Evolutionary conservation across 2,329 filamentous ascomycete genomes (phyloP), one percentile per base, ranked within the genome.

Genomic region (Drechslerella dactyloides): DNA sequence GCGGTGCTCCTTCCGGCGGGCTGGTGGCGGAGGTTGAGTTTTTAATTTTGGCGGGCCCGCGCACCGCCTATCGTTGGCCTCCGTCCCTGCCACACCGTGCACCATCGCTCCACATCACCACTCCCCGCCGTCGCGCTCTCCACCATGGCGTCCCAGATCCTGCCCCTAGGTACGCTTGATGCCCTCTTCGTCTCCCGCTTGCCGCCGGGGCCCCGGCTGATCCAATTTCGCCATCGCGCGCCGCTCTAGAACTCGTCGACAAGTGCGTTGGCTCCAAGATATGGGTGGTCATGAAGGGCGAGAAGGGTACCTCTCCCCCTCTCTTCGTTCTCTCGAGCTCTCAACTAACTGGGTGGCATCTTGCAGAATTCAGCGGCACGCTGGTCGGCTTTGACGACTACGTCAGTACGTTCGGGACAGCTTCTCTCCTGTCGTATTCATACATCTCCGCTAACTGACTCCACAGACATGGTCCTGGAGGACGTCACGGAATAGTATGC

Each of bases 281-380:
- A 80, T 97, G 93, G 93, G 93, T 99, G 74, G 87, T 99, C 77
- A 99, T 99, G 94, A 99, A 99, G 82, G 91, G 93, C 75, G 94
- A 97, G 79, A 97, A 97, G 84, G 94, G 94, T 96, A 82, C 37
- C 24, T 21, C 57, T 37, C 30, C 11, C 40, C 35, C 5, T 24
- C 44, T 58, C 40, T 1, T 8, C 50, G 30, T 17, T 35, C 17
- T 54, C 21, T 48, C 5, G 5, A 1, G 53, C 19, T 10, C 35
- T 17, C 21, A 10, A 24, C 33, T 24, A 37, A n/a, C 1, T 13
- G 1, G 48, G 19, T 70, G 78, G 57, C 78, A 52, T 15, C 30
- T 48, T 33, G 50, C 79, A 97, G 94, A 99, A 81, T 99, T 99
- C 82, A 91, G 90, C 76, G 94, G 94, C 61, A 97, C 91, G 6